Conservation (phyloP, 371 early-diverging fungal genomes). For the Dichotomocladium elegans region DNA sequence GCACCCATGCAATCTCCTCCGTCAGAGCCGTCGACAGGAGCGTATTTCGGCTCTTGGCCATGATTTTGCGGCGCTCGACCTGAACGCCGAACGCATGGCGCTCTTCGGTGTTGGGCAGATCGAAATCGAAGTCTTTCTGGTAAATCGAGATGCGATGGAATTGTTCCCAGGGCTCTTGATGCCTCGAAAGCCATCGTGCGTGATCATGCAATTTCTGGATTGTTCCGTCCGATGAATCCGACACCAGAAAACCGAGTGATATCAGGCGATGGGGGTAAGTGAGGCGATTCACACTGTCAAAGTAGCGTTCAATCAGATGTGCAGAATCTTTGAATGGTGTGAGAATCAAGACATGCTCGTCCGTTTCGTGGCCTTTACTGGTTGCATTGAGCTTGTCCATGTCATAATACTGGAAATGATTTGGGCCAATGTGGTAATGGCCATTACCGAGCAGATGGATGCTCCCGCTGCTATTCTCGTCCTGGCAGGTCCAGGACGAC, state of each 20-base stretch:
- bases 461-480: conserved; percentile 7
- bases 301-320: conserved; percentile 56
- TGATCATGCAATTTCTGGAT: conserved; percentile 32
- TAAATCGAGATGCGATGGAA: conserved; percentile 52
- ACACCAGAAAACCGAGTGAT: conserved; percentile 65
- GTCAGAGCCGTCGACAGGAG: conserved; percentile 51
- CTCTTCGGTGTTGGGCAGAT: conserved; percentile 45
- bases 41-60: conserved; percentile 64
- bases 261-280: conserved; percentile 62
- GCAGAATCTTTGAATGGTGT: conserved; percentile 68
- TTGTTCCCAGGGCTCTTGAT: conserved; percentile 20
- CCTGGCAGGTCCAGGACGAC: conserved; percentile 12
- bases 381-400: conserved; percentile 26
- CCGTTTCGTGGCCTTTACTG: conserved; percentile 6
- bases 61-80: conserved; percentile 49
- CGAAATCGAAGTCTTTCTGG: conserved; percentile 54
- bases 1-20: conserved; percentile 62
- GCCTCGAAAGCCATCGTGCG: conserved; percentile 12
- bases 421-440: conserved; percentile 1
- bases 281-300: conserved; percentile 49
- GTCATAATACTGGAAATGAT: conserved; percentile 20
- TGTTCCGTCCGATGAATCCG: conserved; percentile 44
- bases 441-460: background rate
- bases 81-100: conserved; percentile 59
- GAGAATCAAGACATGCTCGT: conserved; percentile 51